phyloP scores from a whole-genome alignment of 2,329 filamentous ascomycete genomes.

The Eutypa lata region DNA sequence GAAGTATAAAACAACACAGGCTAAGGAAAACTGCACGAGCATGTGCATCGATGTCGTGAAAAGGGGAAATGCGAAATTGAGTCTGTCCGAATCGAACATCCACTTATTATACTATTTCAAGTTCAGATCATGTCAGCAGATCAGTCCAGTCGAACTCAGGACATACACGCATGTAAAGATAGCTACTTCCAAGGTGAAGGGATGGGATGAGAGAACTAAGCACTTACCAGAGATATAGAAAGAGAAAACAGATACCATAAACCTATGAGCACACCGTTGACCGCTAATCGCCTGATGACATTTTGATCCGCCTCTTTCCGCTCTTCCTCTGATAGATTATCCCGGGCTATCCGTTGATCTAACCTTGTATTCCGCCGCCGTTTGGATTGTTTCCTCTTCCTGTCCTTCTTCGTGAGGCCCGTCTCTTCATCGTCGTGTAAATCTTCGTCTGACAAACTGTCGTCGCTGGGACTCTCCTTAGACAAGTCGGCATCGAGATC shows the following conservation, averaged over 20 bases:
- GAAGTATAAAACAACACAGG: constrained; percentile 74
- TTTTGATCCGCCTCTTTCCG: constrained; percentile 72
- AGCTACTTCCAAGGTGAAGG: too few species aligned
- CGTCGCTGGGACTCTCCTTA: constrained; percentile 38
- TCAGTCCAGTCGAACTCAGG: background rate
- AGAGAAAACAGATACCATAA: constrained; percentile 91
- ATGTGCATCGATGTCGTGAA: constrained; percentile 96
- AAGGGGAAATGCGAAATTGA: constrained; percentile 90
- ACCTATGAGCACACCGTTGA: constrained; percentile 79
- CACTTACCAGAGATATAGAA: constrained; percentile 80
- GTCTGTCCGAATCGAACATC: constrained; percentile 88
- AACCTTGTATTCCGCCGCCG: constrained; percentile 65
- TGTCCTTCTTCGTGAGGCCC: constrained; percentile 73
- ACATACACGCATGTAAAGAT: background rate
- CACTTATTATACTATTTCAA: constrained; percentile 90
- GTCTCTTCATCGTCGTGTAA: constrained; percentile 86
- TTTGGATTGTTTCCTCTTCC: constrained; percentile 63
- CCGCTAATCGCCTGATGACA: constrained; percentile 63
- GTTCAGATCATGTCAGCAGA: constrained; percentile 22
- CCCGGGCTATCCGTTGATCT: constrained; percentile 65
- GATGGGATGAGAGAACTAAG: background rate
- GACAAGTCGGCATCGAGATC: constrained; percentile 21
- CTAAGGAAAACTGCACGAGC: constrained; percentile 85
- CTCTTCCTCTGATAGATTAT: constrained; percentile 66
- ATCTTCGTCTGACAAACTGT: constrained; percentile 67